phyloP scores from a whole-genome alignment of 192 early-diverging fungal genomes.

The Fimicolochytrium jonesii region DNA sequence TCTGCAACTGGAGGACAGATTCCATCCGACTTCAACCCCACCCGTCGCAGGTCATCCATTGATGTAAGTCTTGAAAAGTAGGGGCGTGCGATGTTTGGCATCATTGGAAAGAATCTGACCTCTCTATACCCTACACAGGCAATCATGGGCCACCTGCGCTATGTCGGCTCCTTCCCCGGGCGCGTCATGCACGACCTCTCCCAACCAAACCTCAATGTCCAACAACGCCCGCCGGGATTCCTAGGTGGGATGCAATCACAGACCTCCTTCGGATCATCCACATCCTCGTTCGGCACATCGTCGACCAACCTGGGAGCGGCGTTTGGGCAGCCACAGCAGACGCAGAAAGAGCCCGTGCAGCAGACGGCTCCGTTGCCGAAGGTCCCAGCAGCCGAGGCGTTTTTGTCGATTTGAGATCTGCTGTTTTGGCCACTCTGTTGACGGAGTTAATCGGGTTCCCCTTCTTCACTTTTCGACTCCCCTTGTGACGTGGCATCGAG shows the following conservation, averaged over 20 bases:
- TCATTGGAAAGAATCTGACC: background rate
- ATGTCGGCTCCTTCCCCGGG: conserved; percentile 8
- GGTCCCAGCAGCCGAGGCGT: conserved; percentile 6
- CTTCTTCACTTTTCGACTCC: too few species aligned
- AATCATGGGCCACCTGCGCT: conserved; percentile 15
- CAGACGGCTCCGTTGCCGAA: background rate
- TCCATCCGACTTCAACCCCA: background rate
- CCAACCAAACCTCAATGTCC: background rate
- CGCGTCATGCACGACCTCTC: conserved; percentile 17
- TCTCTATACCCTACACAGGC: background rate
- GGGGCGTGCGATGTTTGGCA: background rate
- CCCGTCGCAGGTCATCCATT: conserved; percentile 13
- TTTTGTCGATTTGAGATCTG: conserved; percentile 11
- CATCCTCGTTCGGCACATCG: background rate
- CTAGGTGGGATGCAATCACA: conserved; percentile 9
- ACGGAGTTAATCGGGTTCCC: too few species aligned
- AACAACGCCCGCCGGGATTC: background rate
- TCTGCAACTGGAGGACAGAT: background rate
- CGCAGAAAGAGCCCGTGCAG: too few species aligned
- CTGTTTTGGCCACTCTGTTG: too few species aligned
- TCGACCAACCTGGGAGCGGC: background rate
- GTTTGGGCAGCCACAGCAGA: background rate
- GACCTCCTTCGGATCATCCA: conserved; percentile 9
- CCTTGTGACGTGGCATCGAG: too few species aligned
- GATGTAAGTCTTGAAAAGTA: background rate